Percentiles rank a stretch among this genome's conserved stretches.
These are phyloP conservation scores for Heritiera littoralis DNA, from an alignment of 345 rosid genomes.

Conservation along the genomic window DNA sequence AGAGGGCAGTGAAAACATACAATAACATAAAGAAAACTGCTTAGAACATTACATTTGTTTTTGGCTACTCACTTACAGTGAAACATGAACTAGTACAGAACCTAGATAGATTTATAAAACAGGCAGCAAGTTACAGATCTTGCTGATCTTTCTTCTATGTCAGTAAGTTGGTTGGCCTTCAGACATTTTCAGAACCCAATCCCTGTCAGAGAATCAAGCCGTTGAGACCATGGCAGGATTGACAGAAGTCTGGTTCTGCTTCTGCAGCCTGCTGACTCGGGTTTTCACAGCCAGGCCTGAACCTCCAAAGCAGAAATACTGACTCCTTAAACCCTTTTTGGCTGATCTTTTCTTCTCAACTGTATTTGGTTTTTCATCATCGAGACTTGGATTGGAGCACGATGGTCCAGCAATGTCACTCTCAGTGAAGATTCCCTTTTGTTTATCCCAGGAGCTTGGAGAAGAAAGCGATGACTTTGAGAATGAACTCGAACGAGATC, in stretches of 20 bases:
- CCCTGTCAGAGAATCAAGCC: slow-evolving; percentile 37
- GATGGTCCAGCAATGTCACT: slow-evolving; percentile 56
- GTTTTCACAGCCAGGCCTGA: slow-evolving; percentile 52
- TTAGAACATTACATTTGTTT: slow-evolving; percentile 13
- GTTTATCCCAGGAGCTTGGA: slow-evolving; percentile 58
- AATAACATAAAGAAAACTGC: neutral
- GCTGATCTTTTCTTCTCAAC: slow-evolving; percentile 41
- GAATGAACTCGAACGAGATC: slow-evolving; percentile 78
- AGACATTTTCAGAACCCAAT: slow-evolving; percentile 6
- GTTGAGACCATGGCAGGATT: slow-evolving; percentile 44
- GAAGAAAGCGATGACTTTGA: slow-evolving; percentile 68
- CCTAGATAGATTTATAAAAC: slow-evolving; percentile 24
- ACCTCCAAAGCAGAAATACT: slow-evolving; percentile 71
- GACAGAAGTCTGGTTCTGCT: slow-evolving; percentile 37
- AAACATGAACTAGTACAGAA: slow-evolving; percentile 26
- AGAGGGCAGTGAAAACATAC: neutral
- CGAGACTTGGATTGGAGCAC: slow-evolving; percentile 31
- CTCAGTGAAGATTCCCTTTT: slow-evolving; percentile 53
- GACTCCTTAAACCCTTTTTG: slow-evolving; percentile 50
- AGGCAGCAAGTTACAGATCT: slow-evolving; percentile 11
- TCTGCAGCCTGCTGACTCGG: slow-evolving; percentile 39
- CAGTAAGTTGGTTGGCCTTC: slow-evolving; percentile 16
- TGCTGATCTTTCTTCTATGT: slow-evolving; percentile 27
- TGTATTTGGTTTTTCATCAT: slow-evolving; percentile 35
- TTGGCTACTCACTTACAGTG: slow-evolving; percentile 16